A percentile compares a stretch with the other conserved stretches of the same genome.
Conservation (phyloP, 331 rosid species). For the Saraca asoca region DNA sequence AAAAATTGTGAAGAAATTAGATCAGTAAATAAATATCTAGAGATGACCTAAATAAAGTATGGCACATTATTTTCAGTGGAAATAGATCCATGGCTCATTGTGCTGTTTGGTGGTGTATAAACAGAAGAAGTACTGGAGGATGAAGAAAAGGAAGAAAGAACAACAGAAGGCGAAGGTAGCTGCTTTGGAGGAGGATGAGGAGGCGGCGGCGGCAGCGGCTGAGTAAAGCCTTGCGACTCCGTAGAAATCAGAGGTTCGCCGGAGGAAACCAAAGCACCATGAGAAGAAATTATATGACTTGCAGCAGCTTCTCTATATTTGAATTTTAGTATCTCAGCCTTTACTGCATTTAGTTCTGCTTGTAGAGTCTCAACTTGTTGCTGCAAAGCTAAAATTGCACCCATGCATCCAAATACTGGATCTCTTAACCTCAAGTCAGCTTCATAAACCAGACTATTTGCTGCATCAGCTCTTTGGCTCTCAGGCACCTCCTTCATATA, state of each 20-base stretch:
- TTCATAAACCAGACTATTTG: slow-evolving; percentile 86
- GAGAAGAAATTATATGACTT: slow-evolving; percentile 51
- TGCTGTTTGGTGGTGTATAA: slow-evolving; percentile 56
- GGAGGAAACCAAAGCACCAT: slow-evolving; percentile 49
- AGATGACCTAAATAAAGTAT: slow-evolving; percentile 48
- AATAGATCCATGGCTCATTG: slow-evolving; percentile 70
- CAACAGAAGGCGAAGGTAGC: slow-evolving; percentile 43
- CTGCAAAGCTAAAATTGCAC: slow-evolving; percentile 81
- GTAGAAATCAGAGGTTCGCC: slow-evolving; percentile 44
- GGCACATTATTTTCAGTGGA: slow-evolving; percentile 58
- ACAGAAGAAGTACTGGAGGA: slow-evolving; percentile 58
- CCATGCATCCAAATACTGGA: slow-evolving; percentile 94
- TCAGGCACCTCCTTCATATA: slow-evolving; percentile 70
- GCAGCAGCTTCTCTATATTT: slow-evolving; percentile 67
- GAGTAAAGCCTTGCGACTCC: slow-evolving; percentile 45
- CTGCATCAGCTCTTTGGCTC: slow-evolving; percentile 84
- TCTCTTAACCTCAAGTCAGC: slow-evolving; percentile 86
- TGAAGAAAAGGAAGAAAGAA: slow-evolving; percentile 62
- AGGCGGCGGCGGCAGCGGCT: slow-evolving; percentile 20
- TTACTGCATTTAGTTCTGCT: slow-evolving; percentile 55
- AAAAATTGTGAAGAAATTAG: slow-evolving; percentile 23
- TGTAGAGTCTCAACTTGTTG: slow-evolving; percentile 72
- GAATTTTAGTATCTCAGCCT: slow-evolving; percentile 57
- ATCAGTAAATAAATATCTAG: neutral
- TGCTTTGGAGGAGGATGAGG: slow-evolving; percentile 38